A percentile compares a stretch with the other conserved stretches of the same genome.
phyloP scores from a whole-genome alignment of 2,329 filamentous ascomycete genomes.

The Sclerotinia minor region DNA sequence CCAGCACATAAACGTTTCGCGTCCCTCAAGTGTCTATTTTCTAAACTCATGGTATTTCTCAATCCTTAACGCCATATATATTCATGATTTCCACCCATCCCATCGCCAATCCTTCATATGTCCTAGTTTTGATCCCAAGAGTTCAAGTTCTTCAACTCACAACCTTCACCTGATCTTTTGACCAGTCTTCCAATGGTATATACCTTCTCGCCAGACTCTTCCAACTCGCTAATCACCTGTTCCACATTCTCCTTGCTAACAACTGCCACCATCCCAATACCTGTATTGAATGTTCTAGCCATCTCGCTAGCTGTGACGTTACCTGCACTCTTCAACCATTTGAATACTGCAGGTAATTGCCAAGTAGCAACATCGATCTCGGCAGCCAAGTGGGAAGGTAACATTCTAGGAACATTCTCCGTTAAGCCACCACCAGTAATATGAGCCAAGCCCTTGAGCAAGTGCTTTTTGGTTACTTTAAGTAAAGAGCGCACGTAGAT shows the following conservation, averaged over 20 bases:
- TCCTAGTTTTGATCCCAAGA: slow-evolving; percentile 35
- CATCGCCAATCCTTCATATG: neutral
- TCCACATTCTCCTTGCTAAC: slow-evolving; percentile 66
- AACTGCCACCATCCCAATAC: slow-evolving; percentile 89
- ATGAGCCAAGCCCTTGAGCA: slow-evolving; percentile 91
- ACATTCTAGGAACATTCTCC: slow-evolving; percentile 94
- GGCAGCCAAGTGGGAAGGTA: slow-evolving; percentile 75
- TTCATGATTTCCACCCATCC: neutral
- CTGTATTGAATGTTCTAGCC: slow-evolving; percentile 91
- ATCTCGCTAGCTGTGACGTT: slow-evolving; percentile 77
- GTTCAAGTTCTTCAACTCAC: slow-evolving; percentile 59
- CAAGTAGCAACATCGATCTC: slow-evolving; percentile 77
- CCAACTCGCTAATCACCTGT: slow-evolving; percentile 59
- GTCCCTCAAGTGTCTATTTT: slow-evolving; percentile 1
- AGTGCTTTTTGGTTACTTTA: slow-evolving; percentile 57
- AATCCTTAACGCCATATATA: slow-evolving; percentile 11
- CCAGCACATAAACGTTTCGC: neutral
- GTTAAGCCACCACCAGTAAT: slow-evolving; percentile 92
- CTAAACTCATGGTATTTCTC: slow-evolving; percentile 14
- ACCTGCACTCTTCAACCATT: slow-evolving; percentile 76
- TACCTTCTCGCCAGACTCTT: slow-evolving; percentile 72
- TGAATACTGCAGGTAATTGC: slow-evolving; percentile 76
- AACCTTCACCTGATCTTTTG: slow-evolving; percentile 56
- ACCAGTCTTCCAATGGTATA: slow-evolving; percentile 73
- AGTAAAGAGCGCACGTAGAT: slow-evolving; percentile 90